Evolutionary conservation across 2,329 filamentous ascomycete species (phyloP).

Genomic region (Daldinia sp.): DNA sequence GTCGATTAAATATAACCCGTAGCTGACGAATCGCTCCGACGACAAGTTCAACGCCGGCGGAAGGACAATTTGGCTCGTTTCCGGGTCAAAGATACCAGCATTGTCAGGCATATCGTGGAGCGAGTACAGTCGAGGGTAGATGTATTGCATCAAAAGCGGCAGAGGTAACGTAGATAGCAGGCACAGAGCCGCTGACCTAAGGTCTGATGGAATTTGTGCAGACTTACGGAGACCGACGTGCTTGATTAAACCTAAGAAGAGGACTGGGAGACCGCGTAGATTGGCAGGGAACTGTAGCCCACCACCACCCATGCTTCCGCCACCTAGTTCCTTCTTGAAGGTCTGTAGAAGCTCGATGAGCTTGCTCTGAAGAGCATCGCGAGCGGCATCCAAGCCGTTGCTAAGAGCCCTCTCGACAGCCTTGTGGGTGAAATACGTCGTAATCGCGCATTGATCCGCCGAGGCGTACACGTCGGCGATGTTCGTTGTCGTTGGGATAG

Average conservation of each 20-base stretch:
- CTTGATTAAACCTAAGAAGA: conserved; percentile 96
- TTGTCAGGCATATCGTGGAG: conserved; percentile 96
- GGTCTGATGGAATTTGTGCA: conserved; percentile 90
- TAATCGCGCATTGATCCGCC: conserved; percentile 91
- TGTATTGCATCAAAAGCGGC: conserved; percentile 90
- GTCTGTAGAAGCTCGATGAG: conserved; percentile 91
- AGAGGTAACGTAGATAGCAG: conserved; percentile 92
- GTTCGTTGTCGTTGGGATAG: conserved; percentile 90
- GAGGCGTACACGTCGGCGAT: conserved; percentile 93
- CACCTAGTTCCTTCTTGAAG: conserved; percentile 95
- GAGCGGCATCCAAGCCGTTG: conserved; percentile 86
- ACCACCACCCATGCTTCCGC: conserved; percentile 89
- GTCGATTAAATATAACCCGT: conserved; percentile 94
- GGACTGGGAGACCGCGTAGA: conserved; percentile 82
- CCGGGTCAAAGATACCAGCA: conserved; percentile 83
- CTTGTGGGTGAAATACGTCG: conserved; percentile 96
- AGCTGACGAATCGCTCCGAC: conserved; percentile 85
- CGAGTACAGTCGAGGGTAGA: conserved; percentile 85
- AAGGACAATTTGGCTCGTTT: conserved; percentile 88
- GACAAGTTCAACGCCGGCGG: conserved; percentile 87
- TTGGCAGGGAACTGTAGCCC: conserved; percentile 95
- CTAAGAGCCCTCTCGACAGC: conserved; percentile 90
- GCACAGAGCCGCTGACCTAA: conserved; percentile 91
- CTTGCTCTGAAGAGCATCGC: conserved; percentile 91
- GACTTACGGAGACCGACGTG: conserved; percentile 94